Evolutionary conservation across 495 filamentous ascomycete species (phyloP), one percentile per base, ranked within the genome.

Genomic region (Hyaloscypha finlandica): DNA sequence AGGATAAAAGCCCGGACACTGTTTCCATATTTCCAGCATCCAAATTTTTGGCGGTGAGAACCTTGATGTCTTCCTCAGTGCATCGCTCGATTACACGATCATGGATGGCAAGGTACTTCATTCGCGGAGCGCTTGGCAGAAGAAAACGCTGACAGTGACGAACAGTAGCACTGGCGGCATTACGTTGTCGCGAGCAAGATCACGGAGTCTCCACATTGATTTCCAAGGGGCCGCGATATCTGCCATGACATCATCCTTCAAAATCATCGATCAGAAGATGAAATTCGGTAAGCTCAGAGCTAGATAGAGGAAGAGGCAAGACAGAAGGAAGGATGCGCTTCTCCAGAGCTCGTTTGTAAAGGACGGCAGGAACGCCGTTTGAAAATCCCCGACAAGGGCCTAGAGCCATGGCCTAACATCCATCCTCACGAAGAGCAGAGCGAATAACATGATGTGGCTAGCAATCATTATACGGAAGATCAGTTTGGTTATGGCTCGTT

Each of bases 51-150:
- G 62, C 62, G 8, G 35, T n/a, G n/a, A 64, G 52, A 25, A 31
- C 62, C 31, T 56, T 39, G 52, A 64, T 55, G 42, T 64, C 51
- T 14, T 57, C 62, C 9, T 25, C n/a, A 19, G 48, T 35, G 31
- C 8, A 25, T 42, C 42, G 19, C 22, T 54, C 31, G 4, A 64
- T 16, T 29, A 57, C n/a, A 14, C 32, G n/a, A 30, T 57, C 14
- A n/a, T 55, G n/a, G 30, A 64, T 42, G n/a, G 33, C 14, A n/a
- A 64, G 54, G 31, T 35, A 5, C 6, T 39, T 37, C 52, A 25
- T 64, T 20, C 4, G 12, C 25, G 62, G 62, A 63, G 22, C 14
- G 45, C 51, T 54, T 63, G 60, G 25, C 20, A 52, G 53, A 11
- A 37, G 16, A 59, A 8, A 59, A 33, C 30, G 33, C 30, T 59